Percentiles rank a stretch among this genome's conserved stretches.
phyloP scores from a whole-genome alignment of 306 rosid genomes.

The Castanospermum australe region DNA sequence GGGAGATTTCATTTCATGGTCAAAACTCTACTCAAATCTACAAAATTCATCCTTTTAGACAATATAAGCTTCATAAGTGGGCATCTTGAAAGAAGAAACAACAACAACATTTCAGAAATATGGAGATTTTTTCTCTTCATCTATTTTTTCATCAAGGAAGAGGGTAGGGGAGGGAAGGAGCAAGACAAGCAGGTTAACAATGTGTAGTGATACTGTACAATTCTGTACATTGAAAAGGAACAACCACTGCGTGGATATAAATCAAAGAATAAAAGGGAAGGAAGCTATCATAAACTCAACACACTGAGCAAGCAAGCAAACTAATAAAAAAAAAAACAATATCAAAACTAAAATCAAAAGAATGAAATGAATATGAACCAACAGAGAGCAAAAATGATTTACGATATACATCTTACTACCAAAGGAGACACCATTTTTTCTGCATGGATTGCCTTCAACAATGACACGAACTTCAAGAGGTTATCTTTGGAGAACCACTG shows the following conservation, averaged over 20 bases:
- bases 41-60: not conserved
- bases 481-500: conserved; percentile 67
- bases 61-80: not conserved
- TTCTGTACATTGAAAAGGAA: conserved; percentile 55
- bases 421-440: conserved; percentile 46
- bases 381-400: conserved; percentile 30
- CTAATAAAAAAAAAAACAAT: not conserved
- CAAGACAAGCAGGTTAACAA: not conserved
- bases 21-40: not conserved
- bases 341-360: conserved; percentile 43
- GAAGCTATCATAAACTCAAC: conserved; percentile 34
- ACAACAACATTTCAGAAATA: not conserved
- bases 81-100: not conserved
- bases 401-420: conserved; percentile 54
- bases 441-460: conserved; percentile 76
- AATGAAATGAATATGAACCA: conserved; percentile 64
- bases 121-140: not conserved
- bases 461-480: conserved; percentile 65
- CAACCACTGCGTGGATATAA: conserved; percentile 26
- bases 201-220: conserved; percentile 31
- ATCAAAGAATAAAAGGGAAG: conserved; percentile 52
- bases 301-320: conserved; percentile 34
- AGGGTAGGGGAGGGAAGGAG: not conserved
- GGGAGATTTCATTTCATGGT: not conserved
- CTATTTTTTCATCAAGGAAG: not conserved